Conservation (phyloP, 768 basidiomycete species). For the Lyophyllum decastes region DNA sequence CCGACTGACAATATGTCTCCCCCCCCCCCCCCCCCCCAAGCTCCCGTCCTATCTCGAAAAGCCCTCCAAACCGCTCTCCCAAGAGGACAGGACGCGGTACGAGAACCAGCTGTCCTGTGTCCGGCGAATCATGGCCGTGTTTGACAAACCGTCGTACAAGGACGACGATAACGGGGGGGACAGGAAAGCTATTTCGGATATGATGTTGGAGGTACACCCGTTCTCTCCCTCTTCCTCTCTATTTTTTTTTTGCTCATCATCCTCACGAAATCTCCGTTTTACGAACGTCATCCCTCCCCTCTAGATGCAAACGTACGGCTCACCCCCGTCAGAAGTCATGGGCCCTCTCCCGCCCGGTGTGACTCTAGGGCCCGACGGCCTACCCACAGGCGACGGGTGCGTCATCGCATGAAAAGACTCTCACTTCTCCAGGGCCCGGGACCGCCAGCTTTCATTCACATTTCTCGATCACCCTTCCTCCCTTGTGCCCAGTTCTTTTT, state of each 20-base stretch:
- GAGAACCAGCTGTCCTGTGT: slow-evolving; percentile 60
- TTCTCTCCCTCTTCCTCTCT: too few relatives aligned
- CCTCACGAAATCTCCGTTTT: too few relatives aligned
- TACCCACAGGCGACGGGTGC: neutral
- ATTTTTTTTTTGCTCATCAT: too few relatives aligned
- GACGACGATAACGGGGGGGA: slow-evolving; percentile 51
- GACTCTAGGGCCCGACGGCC: neutral
- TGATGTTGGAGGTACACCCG: slow-evolving; percentile 71
- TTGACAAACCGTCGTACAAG: slow-evolving; percentile 60
- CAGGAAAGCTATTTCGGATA: slow-evolving; percentile 50
- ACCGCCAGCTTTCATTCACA: too few relatives aligned
- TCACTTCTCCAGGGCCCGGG: too few relatives aligned
- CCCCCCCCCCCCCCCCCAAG: slow-evolving; percentile 32
- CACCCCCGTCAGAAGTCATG: slow-evolving; percentile 5
- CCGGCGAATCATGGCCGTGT: slow-evolving; percentile 56
- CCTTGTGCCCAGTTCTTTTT: too few relatives aligned
- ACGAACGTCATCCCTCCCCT: too few relatives aligned
- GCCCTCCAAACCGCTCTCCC: slow-evolving; percentile 51
- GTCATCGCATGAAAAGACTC: slow-evolving; percentile 5
- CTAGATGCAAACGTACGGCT: slow-evolving; percentile 7
- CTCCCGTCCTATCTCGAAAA: slow-evolving; percentile 76
- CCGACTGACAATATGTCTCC: too few relatives aligned
- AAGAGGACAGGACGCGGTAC: slow-evolving; percentile 59
- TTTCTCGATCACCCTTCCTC: neutral
- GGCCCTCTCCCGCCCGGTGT: slow-evolving; percentile 1